Conservation (phyloP, 2,329 filamentous ascomycete genomes). For the Neofusicoccum laricinum region DNA sequence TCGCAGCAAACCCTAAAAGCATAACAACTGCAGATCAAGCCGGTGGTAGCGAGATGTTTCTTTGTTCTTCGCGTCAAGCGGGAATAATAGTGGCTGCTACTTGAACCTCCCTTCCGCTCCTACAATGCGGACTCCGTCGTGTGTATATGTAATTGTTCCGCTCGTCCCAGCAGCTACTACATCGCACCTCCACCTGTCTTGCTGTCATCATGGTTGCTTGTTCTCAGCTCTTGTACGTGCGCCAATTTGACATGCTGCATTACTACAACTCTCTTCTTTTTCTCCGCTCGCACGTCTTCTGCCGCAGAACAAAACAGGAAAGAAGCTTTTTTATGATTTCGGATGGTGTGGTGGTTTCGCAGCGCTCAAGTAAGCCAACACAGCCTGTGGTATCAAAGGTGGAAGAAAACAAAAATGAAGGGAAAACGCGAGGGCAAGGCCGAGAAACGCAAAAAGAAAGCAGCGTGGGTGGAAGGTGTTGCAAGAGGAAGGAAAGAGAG, state of each 20-base stretch:
- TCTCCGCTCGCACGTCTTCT: constrained; percentile 1
- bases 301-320: background rate
- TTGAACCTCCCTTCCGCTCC: background rate
- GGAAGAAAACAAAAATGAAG: background rate
- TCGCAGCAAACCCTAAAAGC: background rate
- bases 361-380: constrained; percentile 18
- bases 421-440: background rate
- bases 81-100: background rate
- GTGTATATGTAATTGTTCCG: background rate
- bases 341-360: constrained; percentile 14
- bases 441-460: constrained; percentile 7
- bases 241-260: constrained; percentile 2
- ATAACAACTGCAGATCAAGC: background rate
- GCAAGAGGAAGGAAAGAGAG: constrained; percentile 9
- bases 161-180: background rate
- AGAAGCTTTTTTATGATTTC: constrained; percentile 16
- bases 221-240: constrained; percentile 1
- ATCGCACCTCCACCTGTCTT: background rate
- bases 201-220: background rate
- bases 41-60: background rate
- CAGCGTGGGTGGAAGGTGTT: constrained; percentile 2
- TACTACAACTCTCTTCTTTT: constrained; percentile 7
- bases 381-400: constrained; percentile 18
- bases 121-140: background rate
- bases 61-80: constrained; percentile 2